Conservation (phyloP, 352 stramenopile genomes). For the Pythium insidiosum region DNA sequence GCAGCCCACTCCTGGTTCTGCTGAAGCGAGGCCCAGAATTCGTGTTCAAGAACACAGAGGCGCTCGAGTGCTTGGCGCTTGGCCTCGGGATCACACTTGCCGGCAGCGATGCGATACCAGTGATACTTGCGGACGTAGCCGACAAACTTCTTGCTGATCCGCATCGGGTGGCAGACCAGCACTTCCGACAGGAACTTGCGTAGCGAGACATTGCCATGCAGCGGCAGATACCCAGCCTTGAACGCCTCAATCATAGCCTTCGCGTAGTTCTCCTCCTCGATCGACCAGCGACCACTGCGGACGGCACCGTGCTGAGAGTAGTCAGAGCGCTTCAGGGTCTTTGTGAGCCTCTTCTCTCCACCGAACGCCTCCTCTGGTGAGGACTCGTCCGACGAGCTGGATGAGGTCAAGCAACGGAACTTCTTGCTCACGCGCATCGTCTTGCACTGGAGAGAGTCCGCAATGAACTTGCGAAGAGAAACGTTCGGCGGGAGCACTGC, state of each 20-base stretch:
- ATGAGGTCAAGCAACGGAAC: conserved; percentile 31
- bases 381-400: conserved; percentile 8
- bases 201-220: conserved; percentile 76
- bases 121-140: conserved; percentile 85
- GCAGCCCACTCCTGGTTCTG: conserved; percentile 42
- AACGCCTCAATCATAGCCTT: conserved; percentile 82
- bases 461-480: conserved; percentile 49
- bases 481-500: conserved; percentile 34
- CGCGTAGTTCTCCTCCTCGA: conserved; percentile 69
- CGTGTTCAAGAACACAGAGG: conserved; percentile 37
- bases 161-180: conserved; percentile 85
- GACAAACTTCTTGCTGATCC: conserved; percentile 90
- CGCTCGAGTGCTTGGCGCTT: conserved; percentile 30
- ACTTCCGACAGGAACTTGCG: conserved; percentile 84
- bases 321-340: conserved; percentile 67
- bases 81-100: conserved; percentile 44
- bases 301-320: conserved; percentile 73
- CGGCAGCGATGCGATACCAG: conserved; percentile 69
- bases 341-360: conserved; percentile 28
- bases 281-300: conserved; percentile 58
- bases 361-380: conserved; percentile 12
- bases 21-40: conserved; percentile 57
- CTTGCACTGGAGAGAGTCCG: conserved; percentile 50
- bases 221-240: conserved; percentile 54
- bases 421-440: conserved; percentile 65